Conservation (phyloP, 2,329 filamentous ascomycete species). For the Ceratocystis alfenasii region DNA sequence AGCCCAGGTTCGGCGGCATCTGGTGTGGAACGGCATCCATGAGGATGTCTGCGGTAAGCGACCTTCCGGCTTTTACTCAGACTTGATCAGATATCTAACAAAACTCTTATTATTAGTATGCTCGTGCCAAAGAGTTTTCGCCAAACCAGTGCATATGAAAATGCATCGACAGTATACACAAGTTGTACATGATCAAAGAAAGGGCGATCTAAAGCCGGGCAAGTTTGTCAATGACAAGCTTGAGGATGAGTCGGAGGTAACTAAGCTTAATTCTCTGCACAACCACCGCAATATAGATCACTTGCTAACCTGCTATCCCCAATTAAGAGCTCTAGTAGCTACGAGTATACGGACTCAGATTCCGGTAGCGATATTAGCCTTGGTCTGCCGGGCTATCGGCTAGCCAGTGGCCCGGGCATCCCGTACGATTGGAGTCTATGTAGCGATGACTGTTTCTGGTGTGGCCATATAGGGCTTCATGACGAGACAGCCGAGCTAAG, state of each 20-base stretch:
- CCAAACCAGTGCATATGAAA: not conserved
- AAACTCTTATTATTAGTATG: not conserved
- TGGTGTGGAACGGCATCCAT: not conserved
- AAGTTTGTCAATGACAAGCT: not conserved
- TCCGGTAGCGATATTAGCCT: too few species aligned
- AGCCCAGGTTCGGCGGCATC: not conserved
- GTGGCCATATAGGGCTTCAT: not conserved
- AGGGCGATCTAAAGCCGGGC: not conserved
- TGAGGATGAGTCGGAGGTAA: too few species aligned
- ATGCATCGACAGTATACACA: not conserved
- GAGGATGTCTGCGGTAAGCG: not conserved
- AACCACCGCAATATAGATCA: too few species aligned
- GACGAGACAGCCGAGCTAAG: not conserved
- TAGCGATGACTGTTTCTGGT: conserved; percentile 1
- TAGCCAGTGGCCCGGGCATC: not conserved
- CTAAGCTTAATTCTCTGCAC: too few species aligned
- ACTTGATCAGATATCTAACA: not conserved
- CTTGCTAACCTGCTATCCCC: not conserved
- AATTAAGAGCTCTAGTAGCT: not conserved
- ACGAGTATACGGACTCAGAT: not conserved
- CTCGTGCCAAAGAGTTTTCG: not conserved
- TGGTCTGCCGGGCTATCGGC: too few species aligned
- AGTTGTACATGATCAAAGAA: fast-evolving
- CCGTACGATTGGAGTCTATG: conserved; percentile 5
- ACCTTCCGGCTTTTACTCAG: not conserved